phyloP scores from a whole-genome alignment of 345 rosid species.

The Arabis alpina region DNA sequence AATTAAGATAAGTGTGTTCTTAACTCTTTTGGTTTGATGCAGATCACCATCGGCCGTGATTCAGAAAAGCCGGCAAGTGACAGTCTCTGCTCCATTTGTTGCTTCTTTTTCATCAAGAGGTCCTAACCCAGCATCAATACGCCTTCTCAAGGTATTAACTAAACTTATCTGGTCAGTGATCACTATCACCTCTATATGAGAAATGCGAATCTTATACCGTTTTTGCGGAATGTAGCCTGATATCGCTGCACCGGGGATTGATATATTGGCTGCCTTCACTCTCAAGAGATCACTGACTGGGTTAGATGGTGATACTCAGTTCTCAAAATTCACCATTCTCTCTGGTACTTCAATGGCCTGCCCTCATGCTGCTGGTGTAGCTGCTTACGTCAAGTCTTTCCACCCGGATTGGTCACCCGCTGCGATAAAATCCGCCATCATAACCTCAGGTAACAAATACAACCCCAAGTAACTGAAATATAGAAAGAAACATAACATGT shows the following conservation, averaged over 20 bases:
- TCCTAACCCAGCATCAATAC: conserved; percentile 75
- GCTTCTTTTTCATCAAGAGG: conserved; percentile 95
- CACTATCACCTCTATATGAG: not conserved
- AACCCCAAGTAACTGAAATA: not conserved
- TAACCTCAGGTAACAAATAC: conserved; percentile 71
- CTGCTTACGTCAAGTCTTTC: conserved; percentile 90
- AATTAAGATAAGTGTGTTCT: not conserved
- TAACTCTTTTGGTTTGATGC: not conserved
- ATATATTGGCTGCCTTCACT: conserved; percentile 87
- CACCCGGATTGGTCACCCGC: conserved; percentile 84
- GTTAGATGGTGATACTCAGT: conserved; percentile 74
- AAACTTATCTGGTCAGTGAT: not conserved
- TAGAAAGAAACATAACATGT: too few species aligned
- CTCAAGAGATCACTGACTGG: conserved; percentile 78
- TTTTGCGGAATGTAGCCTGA: conserved; percentile 65
- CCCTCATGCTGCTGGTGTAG: conserved; percentile 87
- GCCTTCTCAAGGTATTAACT: conserved; percentile 66
- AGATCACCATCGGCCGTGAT: conserved; percentile 80
- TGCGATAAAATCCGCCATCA: conserved; percentile 86
- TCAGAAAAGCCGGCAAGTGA: conserved; percentile 57
- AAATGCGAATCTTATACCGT: not conserved
- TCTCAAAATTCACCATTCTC: conserved; percentile 69
- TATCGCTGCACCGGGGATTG: conserved; percentile 83
- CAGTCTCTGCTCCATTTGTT: conserved; percentile 66
- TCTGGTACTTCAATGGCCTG: conserved; percentile 97